Percentiles rank a stretch among this genome's conserved stretches.
These are phyloP conservation scores for Neoarthrinium moseri DNA, from an alignment of 2,329 filamentous ascomycete species.

Conservation along the genomic window DNA sequence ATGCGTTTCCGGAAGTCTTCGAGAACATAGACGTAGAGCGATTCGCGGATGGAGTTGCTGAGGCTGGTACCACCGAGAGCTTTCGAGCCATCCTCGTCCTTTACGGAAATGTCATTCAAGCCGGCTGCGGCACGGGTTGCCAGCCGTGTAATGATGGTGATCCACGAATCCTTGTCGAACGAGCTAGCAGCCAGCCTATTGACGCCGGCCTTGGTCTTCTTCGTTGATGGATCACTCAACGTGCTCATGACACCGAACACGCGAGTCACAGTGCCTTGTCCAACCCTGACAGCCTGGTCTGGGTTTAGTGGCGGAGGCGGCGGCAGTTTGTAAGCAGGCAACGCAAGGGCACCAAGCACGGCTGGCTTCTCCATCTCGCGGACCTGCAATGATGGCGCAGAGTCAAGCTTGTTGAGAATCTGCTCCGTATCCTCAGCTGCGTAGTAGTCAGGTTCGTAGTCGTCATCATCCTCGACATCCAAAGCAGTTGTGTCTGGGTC, in stretches of 20 bases:
- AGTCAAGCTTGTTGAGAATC: conserved; percentile 74
- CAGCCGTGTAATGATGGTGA: conserved; percentile 80
- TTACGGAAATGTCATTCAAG: conserved; percentile 59
- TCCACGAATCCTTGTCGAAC: conserved; percentile 86
- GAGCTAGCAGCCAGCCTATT: conserved; percentile 80
- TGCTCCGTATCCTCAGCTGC: conserved; percentile 76
- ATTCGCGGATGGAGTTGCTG: conserved; percentile 72
- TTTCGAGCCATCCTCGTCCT: conserved; percentile 51
- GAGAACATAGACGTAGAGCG: conserved; percentile 80
- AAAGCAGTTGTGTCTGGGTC: conserved; percentile 60
- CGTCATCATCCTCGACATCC: conserved; percentile 77
- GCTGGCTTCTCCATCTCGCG: conserved; percentile 41
- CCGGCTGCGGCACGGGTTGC: conserved; percentile 76
- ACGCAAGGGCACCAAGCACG: conserved; percentile 55
- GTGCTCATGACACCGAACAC: conserved; percentile 77
- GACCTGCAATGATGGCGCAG: conserved; percentile 56
- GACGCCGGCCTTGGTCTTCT: conserved; percentile 71
- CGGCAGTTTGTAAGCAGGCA: conserved; percentile 78
- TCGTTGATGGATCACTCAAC: conserved; percentile 63
- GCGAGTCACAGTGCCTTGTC: conserved; percentile 70
- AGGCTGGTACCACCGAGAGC: conserved; percentile 36
- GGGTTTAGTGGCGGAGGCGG: conserved; percentile 71
- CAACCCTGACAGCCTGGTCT: conserved; percentile 70
- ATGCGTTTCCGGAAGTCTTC: conserved; percentile 90
- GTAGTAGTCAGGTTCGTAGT: conserved; percentile 88